phyloP scores from a whole-genome alignment of 768 basidiomycete genomes.

The Hortiboletus flavorubellus region DNA sequence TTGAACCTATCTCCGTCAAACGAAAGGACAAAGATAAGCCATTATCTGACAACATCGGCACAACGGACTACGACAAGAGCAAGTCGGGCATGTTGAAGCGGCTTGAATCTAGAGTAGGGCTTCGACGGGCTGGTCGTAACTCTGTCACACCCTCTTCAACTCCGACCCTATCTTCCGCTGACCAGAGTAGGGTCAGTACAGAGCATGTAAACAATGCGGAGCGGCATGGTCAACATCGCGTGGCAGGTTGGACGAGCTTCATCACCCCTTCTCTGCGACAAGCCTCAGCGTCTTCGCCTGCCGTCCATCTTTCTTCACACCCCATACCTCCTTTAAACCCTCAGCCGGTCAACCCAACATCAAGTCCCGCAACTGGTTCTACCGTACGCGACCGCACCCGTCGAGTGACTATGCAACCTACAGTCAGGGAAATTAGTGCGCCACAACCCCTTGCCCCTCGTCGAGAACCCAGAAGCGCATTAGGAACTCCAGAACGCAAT shows the following conservation, averaged over 20 bases:
- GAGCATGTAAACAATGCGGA: conserved; percentile 37
- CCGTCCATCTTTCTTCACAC: conserved; percentile 61
- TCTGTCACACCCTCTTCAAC: conserved; percentile 38
- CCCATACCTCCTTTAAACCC: conserved; percentile 52
- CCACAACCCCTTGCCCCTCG: conserved; percentile 36
- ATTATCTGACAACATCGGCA: conserved; percentile 29
- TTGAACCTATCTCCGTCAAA: conserved; percentile 43
- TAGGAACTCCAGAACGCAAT: conserved; percentile 23
- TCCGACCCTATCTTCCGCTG: conserved; percentile 35
- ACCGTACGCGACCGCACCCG: conserved; percentile 45
- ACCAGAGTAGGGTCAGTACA: conserved; percentile 20
- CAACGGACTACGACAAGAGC: conserved; percentile 35
- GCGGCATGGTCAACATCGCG: conserved; percentile 38
- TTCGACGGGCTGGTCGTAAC: conserved; percentile 43
- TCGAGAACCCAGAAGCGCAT: conserved; percentile 28
- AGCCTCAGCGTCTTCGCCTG: conserved; percentile 74
- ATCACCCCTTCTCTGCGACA: conserved; percentile 62
- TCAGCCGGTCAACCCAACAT: conserved; percentile 46
- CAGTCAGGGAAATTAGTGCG: conserved; percentile 39
- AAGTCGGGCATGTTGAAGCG: conserved; percentile 45
- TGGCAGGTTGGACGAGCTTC: conserved; percentile 57
- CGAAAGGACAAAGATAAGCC: conserved; percentile 41
- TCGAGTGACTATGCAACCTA: conserved; percentile 36
- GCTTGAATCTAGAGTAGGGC: conserved; percentile 49
- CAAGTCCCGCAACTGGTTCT: conserved; percentile 44